Base-by-base conservation (phyloP, 1,139 yeast species). In the Kodamaea plutei region DNA sequence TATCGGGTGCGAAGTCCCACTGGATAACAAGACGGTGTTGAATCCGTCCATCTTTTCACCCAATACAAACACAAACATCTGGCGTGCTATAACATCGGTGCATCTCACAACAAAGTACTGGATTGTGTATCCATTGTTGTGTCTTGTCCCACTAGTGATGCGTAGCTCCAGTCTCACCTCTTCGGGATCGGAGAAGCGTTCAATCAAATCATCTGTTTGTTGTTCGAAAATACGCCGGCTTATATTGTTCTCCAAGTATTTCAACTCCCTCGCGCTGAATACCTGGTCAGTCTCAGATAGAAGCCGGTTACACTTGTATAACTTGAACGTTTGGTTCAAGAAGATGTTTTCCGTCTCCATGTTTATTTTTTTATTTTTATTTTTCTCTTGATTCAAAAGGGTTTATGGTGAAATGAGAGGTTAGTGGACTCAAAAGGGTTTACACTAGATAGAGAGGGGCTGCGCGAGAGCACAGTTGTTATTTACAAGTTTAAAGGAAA, bases 321-420 rank as follows among this genome's bases (percentile, higher is more conserved):
- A 28, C 36, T 36, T 40, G 37, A 43, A 44, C 21, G 44, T 36
- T 29, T 41, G 44, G 36, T 40, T 37, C 16, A 40, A 26, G 25
- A 42, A 40, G 24, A 42, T 32, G 22, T 30, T 28, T 23, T 23
- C 27, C 9, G 25, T 30, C 20, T 29, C 31, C 31, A 31, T 25
- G 15, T 19, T 27, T 11, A 6, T 12, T 15, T 33, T 25, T 18
- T 18, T 18, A n/a, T n/a, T n/a, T n/a, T n/a, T n/a, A n/a, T n/a
- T n/a, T n/a, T n/a, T n/a, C n/a, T n/a, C n/a, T n/a, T n/a, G n/a
- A n/a, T n/a, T n/a, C n/a, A n/a, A n/a, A n/a, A n/a, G n/a, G n/a
- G n/a, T n/a, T n/a, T n/a, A n/a, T n/a, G n/a, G n/a, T n/a, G n/a
- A n/a, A n/a, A n/a, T n/a, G n/a, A n/a, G n/a, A n/a, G n/a, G n/a